These are phyloP conservation scores for Lipomyces yarrowii DNA, from an alignment of 1,139 yeast species.

Conservation along the genomic window DNA sequence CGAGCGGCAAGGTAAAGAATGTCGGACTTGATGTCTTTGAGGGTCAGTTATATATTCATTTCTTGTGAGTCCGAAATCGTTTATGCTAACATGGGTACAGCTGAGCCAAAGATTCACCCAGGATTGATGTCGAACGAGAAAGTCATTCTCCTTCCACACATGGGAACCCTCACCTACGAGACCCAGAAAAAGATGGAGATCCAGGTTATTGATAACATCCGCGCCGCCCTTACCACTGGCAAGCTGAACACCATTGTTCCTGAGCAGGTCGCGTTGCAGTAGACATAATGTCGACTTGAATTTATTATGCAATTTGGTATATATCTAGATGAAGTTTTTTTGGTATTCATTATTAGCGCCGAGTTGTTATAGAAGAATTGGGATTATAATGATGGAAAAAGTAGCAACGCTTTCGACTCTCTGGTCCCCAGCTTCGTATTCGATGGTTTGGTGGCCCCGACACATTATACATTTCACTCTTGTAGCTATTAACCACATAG, in stretches of 20 bases:
- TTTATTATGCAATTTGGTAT: too few relatives aligned
- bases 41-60: constrained; percentile 35
- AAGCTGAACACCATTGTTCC: constrained; percentile 54
- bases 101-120: constrained; percentile 60
- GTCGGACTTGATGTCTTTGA: constrained; percentile 86
- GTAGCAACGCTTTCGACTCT: too few relatives aligned
- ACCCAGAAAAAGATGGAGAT: constrained; percentile 61
- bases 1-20: constrained; percentile 64
- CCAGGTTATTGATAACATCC: constrained; percentile 52
- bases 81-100: background rate
- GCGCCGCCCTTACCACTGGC: constrained; percentile 55
- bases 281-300: background rate
- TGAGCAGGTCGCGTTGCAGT: constrained; percentile 39
- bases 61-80: background rate
- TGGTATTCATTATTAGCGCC: background rate
- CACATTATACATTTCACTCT: too few relatives aligned
- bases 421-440: too few relatives aligned
- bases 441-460: too few relatives aligned
- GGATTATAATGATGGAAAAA: background rate
- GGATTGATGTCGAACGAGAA: constrained; percentile 45
- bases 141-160: constrained; percentile 63
- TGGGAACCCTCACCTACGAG: constrained; percentile 65
- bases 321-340: too few relatives aligned
- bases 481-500: too few relatives aligned
- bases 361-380: background rate